Conservation (phyloP, 1,284 basidiomycete species). For the Puccinia horiana region DNA sequence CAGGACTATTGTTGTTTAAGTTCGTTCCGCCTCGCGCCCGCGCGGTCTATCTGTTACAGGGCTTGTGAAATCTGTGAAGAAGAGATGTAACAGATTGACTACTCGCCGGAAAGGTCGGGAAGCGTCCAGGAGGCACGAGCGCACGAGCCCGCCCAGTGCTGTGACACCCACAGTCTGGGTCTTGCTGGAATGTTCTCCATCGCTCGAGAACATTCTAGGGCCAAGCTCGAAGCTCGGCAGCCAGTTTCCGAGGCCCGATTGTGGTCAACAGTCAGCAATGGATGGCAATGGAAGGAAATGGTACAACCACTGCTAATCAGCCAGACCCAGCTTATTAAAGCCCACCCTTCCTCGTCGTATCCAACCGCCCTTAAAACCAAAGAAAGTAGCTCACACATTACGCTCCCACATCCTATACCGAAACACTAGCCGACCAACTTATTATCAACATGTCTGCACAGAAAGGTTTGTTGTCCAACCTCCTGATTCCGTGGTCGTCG, state of each 20-base stretch:
- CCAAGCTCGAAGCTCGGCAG: background rate
- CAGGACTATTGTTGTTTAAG: too few relatives aligned
- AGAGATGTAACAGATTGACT: background rate
- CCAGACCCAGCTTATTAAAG: background rate
- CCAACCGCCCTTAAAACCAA: background rate
- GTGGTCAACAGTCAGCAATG: conserved; percentile 9
- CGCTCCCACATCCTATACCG: background rate
- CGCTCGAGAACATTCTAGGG: conserved; percentile 14
- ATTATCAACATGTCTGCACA: background rate
- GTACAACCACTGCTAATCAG: background rate
- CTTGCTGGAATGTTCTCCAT: conserved; percentile 16
- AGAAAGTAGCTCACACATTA: background rate
- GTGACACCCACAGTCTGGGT: background rate
- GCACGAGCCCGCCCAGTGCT: background rate
- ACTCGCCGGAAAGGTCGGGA: background rate
- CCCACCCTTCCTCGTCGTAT: background rate
- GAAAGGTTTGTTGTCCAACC: conserved; percentile 3
- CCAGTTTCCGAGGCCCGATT: background rate
- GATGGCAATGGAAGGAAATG: conserved; percentile 31
- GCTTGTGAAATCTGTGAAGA: background rate
- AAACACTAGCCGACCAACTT: background rate
- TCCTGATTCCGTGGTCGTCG: background rate
- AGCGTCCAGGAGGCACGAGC: background rate
- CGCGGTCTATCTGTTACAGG: too few relatives aligned
- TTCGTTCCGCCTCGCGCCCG: too few relatives aligned